These are phyloP conservation scores for Neospermospora avenae DNA, from an alignment of 2,329 filamentous ascomycete genomes.

Conservation along the genomic window DNA sequence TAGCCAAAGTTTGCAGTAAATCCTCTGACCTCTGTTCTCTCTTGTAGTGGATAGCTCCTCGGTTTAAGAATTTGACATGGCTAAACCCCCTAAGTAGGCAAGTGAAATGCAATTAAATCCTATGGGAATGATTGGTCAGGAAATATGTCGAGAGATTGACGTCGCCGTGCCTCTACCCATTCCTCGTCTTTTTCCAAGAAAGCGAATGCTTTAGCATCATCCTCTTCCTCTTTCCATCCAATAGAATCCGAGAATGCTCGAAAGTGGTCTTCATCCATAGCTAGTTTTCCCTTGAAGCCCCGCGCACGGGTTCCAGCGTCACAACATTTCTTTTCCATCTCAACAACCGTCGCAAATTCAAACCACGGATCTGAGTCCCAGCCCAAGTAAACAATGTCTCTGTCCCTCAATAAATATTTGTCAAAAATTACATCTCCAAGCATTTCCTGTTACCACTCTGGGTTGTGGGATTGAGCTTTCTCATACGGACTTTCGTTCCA, in stretches of 20 bases:
- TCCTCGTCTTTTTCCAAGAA: background rate
- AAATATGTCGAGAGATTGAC: background rate
- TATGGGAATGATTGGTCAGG: background rate
- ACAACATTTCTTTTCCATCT: background rate
- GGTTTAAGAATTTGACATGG: too few relatives aligned
- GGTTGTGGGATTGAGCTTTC: background rate
- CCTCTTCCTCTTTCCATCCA: background rate
- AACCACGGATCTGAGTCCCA: background rate
- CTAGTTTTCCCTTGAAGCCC: background rate
- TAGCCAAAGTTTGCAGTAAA: too few relatives aligned
- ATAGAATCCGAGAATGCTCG: background rate
- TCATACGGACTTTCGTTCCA: background rate
- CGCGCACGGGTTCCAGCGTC: background rate
- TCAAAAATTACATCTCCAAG: background rate
- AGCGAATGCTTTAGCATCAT: background rate
- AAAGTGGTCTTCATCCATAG: background rate
- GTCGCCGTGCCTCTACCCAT: background rate
- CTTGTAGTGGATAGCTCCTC: too few relatives aligned
- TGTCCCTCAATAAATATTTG: background rate
- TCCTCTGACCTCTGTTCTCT: too few relatives aligned
- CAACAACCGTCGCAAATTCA: background rate
- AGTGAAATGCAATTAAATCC: background rate
- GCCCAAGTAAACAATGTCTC: background rate
- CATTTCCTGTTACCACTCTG: background rate
- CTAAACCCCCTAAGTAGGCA: too few relatives aligned